Conservation (phyloP, 192 early-diverging fungal species). For the Coemansia sp. region DNA sequence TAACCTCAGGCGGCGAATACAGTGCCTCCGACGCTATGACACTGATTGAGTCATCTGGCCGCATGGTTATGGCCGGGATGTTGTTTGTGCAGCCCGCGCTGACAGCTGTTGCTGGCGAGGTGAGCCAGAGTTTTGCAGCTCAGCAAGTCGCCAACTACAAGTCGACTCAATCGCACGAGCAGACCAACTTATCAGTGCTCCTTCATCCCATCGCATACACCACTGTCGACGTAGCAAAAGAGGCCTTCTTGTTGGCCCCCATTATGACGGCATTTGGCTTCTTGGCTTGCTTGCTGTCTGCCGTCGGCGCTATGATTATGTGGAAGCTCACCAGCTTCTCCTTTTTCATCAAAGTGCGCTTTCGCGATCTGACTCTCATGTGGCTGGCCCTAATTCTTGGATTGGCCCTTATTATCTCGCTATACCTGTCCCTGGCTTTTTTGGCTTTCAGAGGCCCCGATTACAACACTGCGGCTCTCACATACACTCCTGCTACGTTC, state of each 20-base stretch:
- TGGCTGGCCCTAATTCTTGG: conserved; percentile 34
- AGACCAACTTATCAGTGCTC: conserved; percentile 17
- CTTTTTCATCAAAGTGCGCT: conserved; percentile 33
- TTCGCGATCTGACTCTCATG: conserved; percentile 38
- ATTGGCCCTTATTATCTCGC: conserved; percentile 24
- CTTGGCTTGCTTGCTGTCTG: conserved; percentile 15
- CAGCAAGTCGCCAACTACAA: conserved; percentile 18
- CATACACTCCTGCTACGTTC: conserved; percentile 36
- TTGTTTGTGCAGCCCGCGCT: conserved; percentile 24
- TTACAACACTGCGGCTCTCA: conserved; percentile 26
- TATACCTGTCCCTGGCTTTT: conserved; percentile 39
- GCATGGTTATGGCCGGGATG: conserved; percentile 27
- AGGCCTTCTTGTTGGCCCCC: conserved; percentile 25
- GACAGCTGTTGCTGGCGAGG: conserved; percentile 4
- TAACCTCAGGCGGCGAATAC: conserved; percentile 22
- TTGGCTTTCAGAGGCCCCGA: conserved; percentile 37
- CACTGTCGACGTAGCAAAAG: conserved; percentile 25
- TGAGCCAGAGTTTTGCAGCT: conserved; percentile 19
- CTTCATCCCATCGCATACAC: conserved; percentile 29
- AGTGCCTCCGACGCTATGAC: conserved; percentile 29
- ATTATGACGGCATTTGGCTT: conserved; percentile 37
- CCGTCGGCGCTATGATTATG: conserved; percentile 34
- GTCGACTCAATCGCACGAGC: background rate
- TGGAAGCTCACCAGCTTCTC: conserved; percentile 44
- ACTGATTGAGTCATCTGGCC: conserved; percentile 23